Evolutionary conservation across 495 filamentous ascomycete genomes (phyloP).

Genomic region (Penicillium manginii): DNA sequence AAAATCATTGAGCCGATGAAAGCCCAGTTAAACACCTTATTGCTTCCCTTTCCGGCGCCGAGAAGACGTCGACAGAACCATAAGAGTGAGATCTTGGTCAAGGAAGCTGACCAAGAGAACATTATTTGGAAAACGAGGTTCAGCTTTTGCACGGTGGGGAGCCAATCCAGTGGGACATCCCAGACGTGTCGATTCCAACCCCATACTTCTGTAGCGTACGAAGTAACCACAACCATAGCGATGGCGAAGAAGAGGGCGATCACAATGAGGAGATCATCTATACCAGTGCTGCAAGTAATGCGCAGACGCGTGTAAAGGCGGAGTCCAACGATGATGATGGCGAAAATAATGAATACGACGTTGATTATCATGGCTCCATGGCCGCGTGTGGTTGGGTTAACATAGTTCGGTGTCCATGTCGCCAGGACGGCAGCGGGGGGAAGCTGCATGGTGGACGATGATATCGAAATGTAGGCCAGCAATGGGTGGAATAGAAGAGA

Average conservation of each 20-base stretch:
- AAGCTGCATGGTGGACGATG: conserved; percentile 35
- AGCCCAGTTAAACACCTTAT: conserved; percentile 40
- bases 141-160: conserved; percentile 44
- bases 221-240: conserved; percentile 48
- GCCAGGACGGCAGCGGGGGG: conserved; percentile 48
- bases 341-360: conserved; percentile 38
- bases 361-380: conserved; percentile 47
- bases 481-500: not conserved
- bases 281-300: conserved; percentile 49
- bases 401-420: conserved; percentile 59
- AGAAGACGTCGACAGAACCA: conserved; percentile 60
- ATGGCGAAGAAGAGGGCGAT: conserved; percentile 40
- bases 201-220: conserved; percentile 45
- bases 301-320: conserved; percentile 54
- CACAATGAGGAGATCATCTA: conserved; percentile 54
- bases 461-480: not conserved
- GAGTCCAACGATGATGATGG: conserved; percentile 45
- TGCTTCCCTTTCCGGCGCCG: conserved; percentile 41
- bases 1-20: conserved; percentile 51
- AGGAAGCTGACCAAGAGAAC: conserved; percentile 55
- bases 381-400: conserved; percentile 55
- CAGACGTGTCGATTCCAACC: conserved; percentile 62
- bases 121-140: conserved; percentile 56
- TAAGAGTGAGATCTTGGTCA: conserved; percentile 62
- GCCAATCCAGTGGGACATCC: conserved; percentile 46